Percentiles rank a stretch among this genome's conserved stretches.
phyloP scores from a whole-genome alignment of 352 stramenopile species.

The Globisporangium abappressorium region DNA sequence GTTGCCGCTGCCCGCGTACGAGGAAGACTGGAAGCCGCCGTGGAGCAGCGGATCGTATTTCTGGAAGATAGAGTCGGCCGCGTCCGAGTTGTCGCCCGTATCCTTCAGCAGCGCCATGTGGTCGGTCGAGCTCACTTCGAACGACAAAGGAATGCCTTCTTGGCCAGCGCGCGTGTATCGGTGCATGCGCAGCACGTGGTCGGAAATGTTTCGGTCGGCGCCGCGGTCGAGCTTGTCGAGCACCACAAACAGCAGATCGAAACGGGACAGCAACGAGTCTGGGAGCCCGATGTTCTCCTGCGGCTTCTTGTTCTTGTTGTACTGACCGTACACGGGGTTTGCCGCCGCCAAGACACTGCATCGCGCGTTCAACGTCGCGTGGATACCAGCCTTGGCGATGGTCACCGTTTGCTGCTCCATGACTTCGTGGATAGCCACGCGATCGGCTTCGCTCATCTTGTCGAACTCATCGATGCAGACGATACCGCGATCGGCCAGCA shows the following conservation, averaged over 20 bases:
- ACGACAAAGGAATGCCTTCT: constrained; percentile 88
- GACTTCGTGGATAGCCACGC: constrained; percentile 99
- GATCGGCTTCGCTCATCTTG: constrained; percentile 97
- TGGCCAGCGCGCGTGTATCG: constrained; percentile 88
- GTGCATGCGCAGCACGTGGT: constrained; percentile 98
- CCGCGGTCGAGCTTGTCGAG: constrained; percentile 97
- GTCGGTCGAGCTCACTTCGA: constrained; percentile 79
- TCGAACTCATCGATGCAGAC: constrained; percentile 99
- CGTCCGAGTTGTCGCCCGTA: constrained; percentile 60
- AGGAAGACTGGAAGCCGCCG: constrained; percentile 60
- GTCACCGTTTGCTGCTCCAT: constrained; percentile 99
- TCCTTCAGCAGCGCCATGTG: constrained; percentile 71
- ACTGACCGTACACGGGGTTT: constrained; percentile 99
- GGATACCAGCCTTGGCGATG: constrained; percentile 99
- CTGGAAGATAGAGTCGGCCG: constrained; percentile 86
- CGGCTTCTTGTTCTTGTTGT: constrained; percentile 97
- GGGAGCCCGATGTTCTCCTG: constrained; percentile 99
- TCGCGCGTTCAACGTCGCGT: constrained; percentile 98
- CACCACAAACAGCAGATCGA: constrained; percentile 99
- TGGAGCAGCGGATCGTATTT: constrained; percentile 90
- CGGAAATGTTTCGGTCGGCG: constrained; percentile 93
- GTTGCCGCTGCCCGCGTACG: constrained; percentile 45
- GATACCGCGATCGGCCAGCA: constrained; percentile 97
- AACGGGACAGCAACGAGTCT: constrained; percentile 99
- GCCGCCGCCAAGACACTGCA: constrained; percentile 98